These are phyloP conservation scores for Ophiostoma sp. DNA, from an alignment of 2,329 filamentous ascomycete genomes.

Conservation along the genomic window DNA sequence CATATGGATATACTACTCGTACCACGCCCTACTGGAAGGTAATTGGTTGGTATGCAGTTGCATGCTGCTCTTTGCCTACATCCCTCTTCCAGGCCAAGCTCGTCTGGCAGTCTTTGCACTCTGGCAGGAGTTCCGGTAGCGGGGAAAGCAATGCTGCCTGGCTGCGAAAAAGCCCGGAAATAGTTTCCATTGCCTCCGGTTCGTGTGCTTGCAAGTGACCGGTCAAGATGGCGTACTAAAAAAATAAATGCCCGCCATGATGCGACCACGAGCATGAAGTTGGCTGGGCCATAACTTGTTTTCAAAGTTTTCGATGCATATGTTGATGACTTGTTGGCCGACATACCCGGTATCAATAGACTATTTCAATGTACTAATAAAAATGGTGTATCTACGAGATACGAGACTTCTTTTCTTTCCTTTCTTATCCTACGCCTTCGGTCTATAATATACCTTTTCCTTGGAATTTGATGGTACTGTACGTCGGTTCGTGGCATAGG, in stretches of 20 bases:
- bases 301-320: not conserved
- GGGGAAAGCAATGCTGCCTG: not conserved
- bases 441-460: not conserved
- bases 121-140: not conserved
- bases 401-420: not conserved
- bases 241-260: not conserved
- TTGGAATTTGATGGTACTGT: not conserved
- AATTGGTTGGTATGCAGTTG: not conserved
- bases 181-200: not conserved
- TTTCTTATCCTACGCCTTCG: too few species aligned
- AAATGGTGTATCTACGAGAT: not conserved
- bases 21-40: not conserved
- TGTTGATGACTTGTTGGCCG: not conserved
- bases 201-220: not conserved
- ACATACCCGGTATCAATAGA: too few species aligned
- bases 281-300: not conserved
- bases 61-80: not conserved
- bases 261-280: not conserved
- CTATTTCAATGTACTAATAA: too few species aligned
- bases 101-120: not conserved
- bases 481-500: not conserved
- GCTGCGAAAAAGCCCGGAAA: not conserved
- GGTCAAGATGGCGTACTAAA: not conserved
- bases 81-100: not conserved
- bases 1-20: conserved; percentile 11